These are phyloP conservation scores for Fusarium pseudocircinatum DNA, from an alignment of 2,329 filamentous ascomycete genomes.

Conservation along the genomic window DNA sequence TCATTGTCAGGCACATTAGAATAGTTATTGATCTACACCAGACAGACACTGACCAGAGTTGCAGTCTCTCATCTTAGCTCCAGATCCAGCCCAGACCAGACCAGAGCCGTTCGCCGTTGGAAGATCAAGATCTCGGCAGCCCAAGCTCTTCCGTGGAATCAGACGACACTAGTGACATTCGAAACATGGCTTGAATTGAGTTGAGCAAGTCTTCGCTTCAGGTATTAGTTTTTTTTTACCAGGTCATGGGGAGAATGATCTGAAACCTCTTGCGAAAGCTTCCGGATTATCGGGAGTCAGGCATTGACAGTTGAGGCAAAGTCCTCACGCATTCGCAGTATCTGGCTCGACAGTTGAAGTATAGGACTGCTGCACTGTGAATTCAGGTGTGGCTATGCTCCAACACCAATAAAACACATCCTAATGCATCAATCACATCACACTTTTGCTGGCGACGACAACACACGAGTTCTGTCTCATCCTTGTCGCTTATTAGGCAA, in stretches of 20 bases:
- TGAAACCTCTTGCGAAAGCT: not conserved
- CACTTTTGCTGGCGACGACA: not conserved
- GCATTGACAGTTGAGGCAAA: not conserved
- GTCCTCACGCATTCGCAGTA: not conserved
- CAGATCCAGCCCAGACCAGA: constrained; percentile 15
- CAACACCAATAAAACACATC: not conserved
- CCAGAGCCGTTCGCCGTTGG: not conserved
- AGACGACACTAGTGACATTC: constrained; percentile 15
- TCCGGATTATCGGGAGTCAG: not conserved
- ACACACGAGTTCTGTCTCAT: not conserved
- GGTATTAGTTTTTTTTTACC: not conserved
- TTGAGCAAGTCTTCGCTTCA: constrained; percentile 4
- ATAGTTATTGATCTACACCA: constrained; percentile 2
- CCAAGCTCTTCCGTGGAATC: constrained; percentile 1
- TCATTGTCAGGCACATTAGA: not conserved
- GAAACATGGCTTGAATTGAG: constrained; percentile 10
- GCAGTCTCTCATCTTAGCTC: constrained; percentile 10
- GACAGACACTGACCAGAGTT: not conserved
- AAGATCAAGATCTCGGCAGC: constrained; percentile 19
- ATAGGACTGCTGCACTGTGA: not conserved
- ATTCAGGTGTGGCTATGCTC: not conserved
- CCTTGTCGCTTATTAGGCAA: not conserved
- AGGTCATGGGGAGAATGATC: not conserved
- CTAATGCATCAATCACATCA: not conserved
- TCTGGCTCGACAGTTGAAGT: not conserved